These are phyloP conservation scores for Yamagishiella unicocca DNA, from an alignment of 139 green algal genomes.

Conservation along the genomic window DNA sequence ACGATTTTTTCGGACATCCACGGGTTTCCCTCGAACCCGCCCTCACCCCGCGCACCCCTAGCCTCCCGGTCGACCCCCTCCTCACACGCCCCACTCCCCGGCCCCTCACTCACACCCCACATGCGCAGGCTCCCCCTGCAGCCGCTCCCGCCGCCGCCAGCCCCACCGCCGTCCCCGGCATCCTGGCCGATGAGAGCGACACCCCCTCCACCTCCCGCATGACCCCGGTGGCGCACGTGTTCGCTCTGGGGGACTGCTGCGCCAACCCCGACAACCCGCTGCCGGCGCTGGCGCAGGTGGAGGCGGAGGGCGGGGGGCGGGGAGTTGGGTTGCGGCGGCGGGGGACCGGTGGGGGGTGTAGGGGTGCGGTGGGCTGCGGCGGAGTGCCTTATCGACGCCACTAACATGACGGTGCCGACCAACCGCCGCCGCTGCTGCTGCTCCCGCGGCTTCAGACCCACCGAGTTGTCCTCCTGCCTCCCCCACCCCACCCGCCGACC, in stretches of 20 bases:
- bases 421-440: too few relatives aligned
- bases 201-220: slow-evolving; percentile 10
- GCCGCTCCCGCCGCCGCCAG: not conserved
- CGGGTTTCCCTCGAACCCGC: too few relatives aligned
- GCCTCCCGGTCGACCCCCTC: not conserved
- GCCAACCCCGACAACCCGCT: slow-evolving; percentile 84
- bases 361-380: too few relatives aligned
- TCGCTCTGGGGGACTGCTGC: slow-evolving; percentile 90
- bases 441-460: too few relatives aligned
- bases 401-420: too few relatives aligned
- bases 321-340: not conserved
- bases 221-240: slow-evolving; percentile 67
- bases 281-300: slow-evolving; percentile 90
- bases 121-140: not conserved
- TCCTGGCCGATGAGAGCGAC: slow-evolving; percentile 47
- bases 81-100: not conserved
- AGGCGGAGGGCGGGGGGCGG: not conserved
- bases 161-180: not conserved
- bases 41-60: not conserved
- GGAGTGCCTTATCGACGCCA: too few relatives aligned
- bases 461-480: too few relatives aligned
- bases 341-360: not conserved
- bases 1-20: too few relatives aligned
- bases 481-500: too few relatives aligned
- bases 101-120: not conserved